These are phyloP conservation scores for Aspergillus affinis DNA, from an alignment of 495 filamentous ascomycete species.

Conservation along the genomic window DNA sequence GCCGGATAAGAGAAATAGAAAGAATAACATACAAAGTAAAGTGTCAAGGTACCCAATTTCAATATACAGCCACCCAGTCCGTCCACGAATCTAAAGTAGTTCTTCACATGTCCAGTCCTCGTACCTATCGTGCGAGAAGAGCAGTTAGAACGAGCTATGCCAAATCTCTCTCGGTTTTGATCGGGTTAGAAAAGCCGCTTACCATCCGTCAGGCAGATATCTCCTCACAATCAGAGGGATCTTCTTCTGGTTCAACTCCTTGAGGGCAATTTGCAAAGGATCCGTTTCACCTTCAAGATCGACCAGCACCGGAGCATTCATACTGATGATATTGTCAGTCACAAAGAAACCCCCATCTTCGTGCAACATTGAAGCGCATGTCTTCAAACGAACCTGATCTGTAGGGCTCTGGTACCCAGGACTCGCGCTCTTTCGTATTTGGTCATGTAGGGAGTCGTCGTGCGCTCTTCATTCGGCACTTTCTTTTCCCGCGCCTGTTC, in stretches of 20 bases:
- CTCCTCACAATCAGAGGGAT: slow-evolving; percentile 91
- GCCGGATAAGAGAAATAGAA: slow-evolving; percentile 33
- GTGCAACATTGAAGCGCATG: not conserved
- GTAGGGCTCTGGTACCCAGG: slow-evolving; percentile 85
- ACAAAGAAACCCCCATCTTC: slow-evolving; percentile 14
- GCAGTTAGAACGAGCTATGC: slow-evolving; percentile 9
- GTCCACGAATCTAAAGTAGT: slow-evolving; percentile 53
- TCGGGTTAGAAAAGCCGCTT: slow-evolving; percentile 39
- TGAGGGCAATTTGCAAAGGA: slow-evolving; percentile 94
- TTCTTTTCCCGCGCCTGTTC: slow-evolving; percentile 79
- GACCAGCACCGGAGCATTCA: slow-evolving; percentile 96
- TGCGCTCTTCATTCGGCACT: slow-evolving; percentile 82
- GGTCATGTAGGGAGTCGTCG: slow-evolving; percentile 97
- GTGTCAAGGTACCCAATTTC: slow-evolving; percentile 15
- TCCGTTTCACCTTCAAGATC: slow-evolving; percentile 98
- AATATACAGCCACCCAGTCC: slow-evolving; percentile 19
- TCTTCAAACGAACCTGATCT: slow-evolving; percentile 77
- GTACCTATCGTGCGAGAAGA: slow-evolving; percentile 60
- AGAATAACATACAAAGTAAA: slow-evolving; percentile 24
- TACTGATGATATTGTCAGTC: slow-evolving; percentile 50
- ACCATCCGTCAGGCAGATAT: slow-evolving; percentile 97
- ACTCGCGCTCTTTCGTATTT: slow-evolving; percentile 97
- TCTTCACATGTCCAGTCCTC: slow-evolving; percentile 99
- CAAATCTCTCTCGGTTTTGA: not conserved
- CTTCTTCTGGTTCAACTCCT: slow-evolving; percentile 97